Evolutionary conservation across 169 alveolate species (phyloP).

Genomic region (Hammondia hammondi): DNA sequence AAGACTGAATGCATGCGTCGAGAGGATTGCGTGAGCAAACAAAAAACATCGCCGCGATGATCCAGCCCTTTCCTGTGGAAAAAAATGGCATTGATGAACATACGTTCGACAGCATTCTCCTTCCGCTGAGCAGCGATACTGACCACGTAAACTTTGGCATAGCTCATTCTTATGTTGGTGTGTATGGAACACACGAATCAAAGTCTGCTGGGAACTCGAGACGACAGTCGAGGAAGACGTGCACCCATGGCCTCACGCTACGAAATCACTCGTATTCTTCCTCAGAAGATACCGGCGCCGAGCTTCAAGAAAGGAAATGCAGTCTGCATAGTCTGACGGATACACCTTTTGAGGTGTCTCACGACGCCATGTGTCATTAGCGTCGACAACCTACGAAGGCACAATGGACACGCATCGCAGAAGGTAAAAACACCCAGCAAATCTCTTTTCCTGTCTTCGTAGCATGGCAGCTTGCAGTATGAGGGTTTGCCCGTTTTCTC

Average conservation of each 20-base stretch:
- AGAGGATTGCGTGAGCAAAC: too few relatives aligned
- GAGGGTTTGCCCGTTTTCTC: background rate
- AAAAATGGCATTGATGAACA: too few relatives aligned
- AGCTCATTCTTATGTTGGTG: too few relatives aligned
- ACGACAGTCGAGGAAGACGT: background rate
- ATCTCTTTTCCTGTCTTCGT: background rate
- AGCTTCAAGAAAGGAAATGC: conserved; percentile 59
- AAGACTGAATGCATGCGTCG: too few relatives aligned
- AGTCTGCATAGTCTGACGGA: conserved; percentile 62
- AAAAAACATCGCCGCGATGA: too few relatives aligned
- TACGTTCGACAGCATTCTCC: too few relatives aligned
- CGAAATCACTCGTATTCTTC: background rate
- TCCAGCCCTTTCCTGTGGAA: too few relatives aligned
- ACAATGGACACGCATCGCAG: background rate
- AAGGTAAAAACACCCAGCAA: background rate
- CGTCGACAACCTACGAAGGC: background rate
- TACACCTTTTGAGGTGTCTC: conserved; percentile 11
- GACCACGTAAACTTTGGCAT: too few relatives aligned
- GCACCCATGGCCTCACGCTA: background rate
- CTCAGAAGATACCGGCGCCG: conserved; percentile 56
- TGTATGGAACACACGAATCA: too few relatives aligned
- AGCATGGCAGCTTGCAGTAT: background rate
- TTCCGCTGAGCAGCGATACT: too few relatives aligned
- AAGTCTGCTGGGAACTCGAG: too few relatives aligned
- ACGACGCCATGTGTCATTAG: background rate